Evolutionary conservation across 228 moss, liverwort and hornwort genomes (phyloP).

Genomic region (Sphagnum fallax): DNA sequence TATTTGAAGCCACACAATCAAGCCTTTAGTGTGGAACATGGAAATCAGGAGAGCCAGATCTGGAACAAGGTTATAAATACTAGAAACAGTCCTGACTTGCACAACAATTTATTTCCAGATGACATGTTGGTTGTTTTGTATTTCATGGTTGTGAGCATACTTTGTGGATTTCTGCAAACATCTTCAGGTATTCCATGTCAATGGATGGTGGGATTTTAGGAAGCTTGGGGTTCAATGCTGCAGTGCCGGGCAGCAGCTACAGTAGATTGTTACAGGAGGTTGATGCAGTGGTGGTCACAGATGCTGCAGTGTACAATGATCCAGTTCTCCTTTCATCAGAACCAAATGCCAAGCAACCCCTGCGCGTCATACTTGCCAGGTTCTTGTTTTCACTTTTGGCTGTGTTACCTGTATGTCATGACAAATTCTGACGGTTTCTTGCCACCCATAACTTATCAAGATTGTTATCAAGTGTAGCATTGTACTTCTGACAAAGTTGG

Average conservation of each 20-base stretch:
- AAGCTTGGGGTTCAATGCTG: conserved; percentile 23
- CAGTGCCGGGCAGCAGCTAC: conserved; percentile 42
- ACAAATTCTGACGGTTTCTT: too few relatives aligned
- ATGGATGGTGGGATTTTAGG: conserved; percentile 75
- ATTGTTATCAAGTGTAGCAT: too few relatives aligned
- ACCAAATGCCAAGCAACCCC: conserved; percentile 73
- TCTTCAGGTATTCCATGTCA: conserved; percentile 77
- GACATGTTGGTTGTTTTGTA: not conserved
- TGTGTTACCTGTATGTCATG: not conserved
- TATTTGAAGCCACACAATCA: too few relatives aligned
- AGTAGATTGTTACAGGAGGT: conserved; percentile 80
- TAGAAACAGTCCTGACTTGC: not conserved
- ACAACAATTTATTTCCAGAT: too few relatives aligned
- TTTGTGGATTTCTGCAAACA: too few relatives aligned
- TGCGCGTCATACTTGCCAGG: conserved; percentile 81
- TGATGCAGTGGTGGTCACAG: conserved; percentile 78
- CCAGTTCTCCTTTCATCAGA: conserved; percentile 68
- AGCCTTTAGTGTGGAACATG: too few relatives aligned
- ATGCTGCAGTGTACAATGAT: conserved; percentile 54
- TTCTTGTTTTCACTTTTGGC: conserved; percentile 5
- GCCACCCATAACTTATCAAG: too few relatives aligned
- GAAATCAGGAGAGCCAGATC: not conserved
- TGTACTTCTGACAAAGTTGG: not conserved
- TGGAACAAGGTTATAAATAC: not conserved
- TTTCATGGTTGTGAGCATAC: not conserved